phyloP scores from a whole-genome alignment of 2,329 filamentous ascomycete species.

The Dactylellina leptospora region DNA sequence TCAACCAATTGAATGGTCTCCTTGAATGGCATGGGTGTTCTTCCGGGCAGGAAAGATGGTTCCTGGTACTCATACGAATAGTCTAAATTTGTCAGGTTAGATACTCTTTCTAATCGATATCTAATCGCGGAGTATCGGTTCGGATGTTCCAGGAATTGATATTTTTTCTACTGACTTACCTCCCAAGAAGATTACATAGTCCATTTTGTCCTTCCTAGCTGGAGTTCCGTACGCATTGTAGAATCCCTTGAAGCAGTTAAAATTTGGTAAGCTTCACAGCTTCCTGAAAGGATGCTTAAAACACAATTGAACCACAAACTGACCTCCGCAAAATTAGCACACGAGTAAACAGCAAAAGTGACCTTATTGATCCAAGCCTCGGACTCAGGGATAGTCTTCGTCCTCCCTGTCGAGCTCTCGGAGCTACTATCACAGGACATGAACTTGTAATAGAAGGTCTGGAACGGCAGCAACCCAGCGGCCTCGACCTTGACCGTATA shows the following conservation, averaged over 20 bases:
- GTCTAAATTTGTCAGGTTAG: slow-evolving; percentile 60
- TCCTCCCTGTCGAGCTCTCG: slow-evolving; percentile 59
- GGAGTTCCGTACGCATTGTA: slow-evolving; percentile 64
- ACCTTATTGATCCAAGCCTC: slow-evolving; percentile 58
- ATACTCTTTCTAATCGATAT: slow-evolving; percentile 45
- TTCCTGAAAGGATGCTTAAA: slow-evolving; percentile 30
- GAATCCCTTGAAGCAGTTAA: slow-evolving; percentile 61
- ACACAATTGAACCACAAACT: background rate
- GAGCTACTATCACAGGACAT: slow-evolving; percentile 55
- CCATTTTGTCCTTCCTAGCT: slow-evolving; percentile 62
- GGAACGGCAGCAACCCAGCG: slow-evolving; percentile 58
- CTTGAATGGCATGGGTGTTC: slow-evolving; percentile 57
- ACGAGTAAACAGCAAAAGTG: slow-evolving; percentile 59
- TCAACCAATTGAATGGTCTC: slow-evolving; percentile 61
- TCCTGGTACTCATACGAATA: slow-evolving; percentile 72
- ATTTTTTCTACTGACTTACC: slow-evolving; percentile 8
- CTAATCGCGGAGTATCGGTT: slow-evolving; percentile 54
- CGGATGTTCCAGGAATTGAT: background rate
- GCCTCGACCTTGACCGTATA: slow-evolving; percentile 65
- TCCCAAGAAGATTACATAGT: slow-evolving; percentile 61
- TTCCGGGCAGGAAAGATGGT: slow-evolving; percentile 59
- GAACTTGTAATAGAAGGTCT: slow-evolving; percentile 59
- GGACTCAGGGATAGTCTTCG: slow-evolving; percentile 59
- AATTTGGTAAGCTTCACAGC: slow-evolving; percentile 24
- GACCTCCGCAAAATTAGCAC: slow-evolving; percentile 59